Base-by-base conservation (phyloP, 352 stramenopile species). In the Globisporangium abappressorium region DNA sequence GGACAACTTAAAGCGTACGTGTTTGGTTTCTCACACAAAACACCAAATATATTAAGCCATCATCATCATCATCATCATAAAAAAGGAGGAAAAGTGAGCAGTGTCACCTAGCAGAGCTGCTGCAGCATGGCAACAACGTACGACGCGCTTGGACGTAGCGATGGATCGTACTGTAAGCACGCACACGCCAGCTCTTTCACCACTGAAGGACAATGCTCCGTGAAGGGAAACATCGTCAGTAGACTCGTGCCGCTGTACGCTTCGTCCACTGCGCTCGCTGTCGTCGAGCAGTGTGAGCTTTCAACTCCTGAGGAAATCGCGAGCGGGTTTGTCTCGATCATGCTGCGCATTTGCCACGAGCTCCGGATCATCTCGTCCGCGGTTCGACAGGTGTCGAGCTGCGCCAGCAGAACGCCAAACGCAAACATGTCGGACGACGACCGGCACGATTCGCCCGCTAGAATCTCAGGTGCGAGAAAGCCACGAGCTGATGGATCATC, bases 91-190 rank as follows among this genome's bases (percentile, higher is more conserved):
- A 43, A 43, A 30, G 14, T 64, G 33, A 43, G 5, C 14, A 24
- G 30, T 38, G 43, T 22, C 43, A 20, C 38, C 36, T 54, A 72
- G 55, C 26, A 53, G 41, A 66, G 64, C 43, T 81, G 76, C 55
- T 79, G 80, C 54, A 93, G 72, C 83, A 91, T 91, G n/a, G 82
- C 83, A 60, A 81, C 76, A 53, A 92, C 84, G 64, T 93, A 91
- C 64, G 81, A 85, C 28, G 85, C 82, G 30, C 82, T 92, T 26
- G 85, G 85, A 22, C 85, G 80, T 64, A 91, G 68, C 33, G 79
- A 88, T 54, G 85, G 82, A 64, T 93, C 85, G 59, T 82, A 85
- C 28, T 92, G 81, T 24, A 93, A 70, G 66, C 85, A 93, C 20
- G 79, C 84, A 1, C 66, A 68, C 57, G 85, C 85, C 41, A 93